Conservation (phyloP, 495 filamentous ascomycete genomes). For the Aspergillus affinis region DNA sequence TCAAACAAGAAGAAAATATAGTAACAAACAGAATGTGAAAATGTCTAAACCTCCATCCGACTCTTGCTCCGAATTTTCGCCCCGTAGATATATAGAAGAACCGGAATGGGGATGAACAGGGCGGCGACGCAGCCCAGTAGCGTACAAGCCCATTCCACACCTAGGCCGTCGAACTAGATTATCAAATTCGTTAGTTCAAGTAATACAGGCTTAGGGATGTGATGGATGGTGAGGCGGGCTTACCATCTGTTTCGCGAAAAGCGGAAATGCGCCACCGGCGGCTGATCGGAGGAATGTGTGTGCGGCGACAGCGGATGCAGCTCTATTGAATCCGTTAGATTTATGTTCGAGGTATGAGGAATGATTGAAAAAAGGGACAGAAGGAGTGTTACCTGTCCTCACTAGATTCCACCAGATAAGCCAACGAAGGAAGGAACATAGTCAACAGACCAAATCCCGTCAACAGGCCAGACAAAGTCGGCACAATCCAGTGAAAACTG, state of each 20-base stretch:
- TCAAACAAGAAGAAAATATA: too few relatives aligned
- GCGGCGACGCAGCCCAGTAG: constrained; percentile 55
- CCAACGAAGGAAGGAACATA: constrained; percentile 49
- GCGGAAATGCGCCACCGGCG: constrained; percentile 54
- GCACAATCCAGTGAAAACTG: constrained; percentile 56
- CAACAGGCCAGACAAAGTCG: constrained; percentile 47
- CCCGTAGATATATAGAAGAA: constrained; percentile 33
- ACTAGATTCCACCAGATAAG: constrained; percentile 53
- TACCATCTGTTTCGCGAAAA: constrained; percentile 42
- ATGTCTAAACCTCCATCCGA: background rate
- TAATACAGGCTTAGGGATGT: too few relatives aligned
- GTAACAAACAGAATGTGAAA: too few relatives aligned
- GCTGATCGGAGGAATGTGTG: constrained; percentile 66
- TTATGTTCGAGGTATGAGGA: background rate
- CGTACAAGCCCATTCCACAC: constrained; percentile 58
- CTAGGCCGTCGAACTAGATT: constrained; percentile 54
- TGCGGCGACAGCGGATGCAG: constrained; percentile 70
- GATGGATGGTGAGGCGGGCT: too few relatives aligned
- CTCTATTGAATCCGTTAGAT: constrained; percentile 28
- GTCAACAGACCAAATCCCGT: constrained; percentile 41
- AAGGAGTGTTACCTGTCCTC: background rate
- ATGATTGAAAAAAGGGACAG: background rate
- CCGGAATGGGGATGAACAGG: constrained; percentile 32
- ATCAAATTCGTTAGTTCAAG: background rate
- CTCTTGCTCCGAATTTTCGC: constrained; percentile 12